Base-by-base conservation (phyloP, 1,284 basidiomycete genomes). In the Moesziomyces globuligerus region DNA sequence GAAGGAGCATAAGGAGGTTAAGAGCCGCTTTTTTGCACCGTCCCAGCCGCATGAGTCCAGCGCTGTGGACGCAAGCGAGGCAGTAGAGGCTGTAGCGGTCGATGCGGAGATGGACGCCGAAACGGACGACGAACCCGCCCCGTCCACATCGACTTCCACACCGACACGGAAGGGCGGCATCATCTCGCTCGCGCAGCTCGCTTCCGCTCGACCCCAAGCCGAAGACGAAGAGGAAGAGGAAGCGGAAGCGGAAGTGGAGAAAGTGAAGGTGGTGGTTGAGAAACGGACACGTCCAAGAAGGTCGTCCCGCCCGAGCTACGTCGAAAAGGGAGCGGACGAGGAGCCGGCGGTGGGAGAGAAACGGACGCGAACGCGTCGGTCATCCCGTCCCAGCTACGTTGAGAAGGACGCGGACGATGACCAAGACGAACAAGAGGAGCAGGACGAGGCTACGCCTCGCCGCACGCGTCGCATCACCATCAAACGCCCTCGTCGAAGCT, bases 141-240 rank as follows among this genome's bases (percentile, higher is more conserved):
- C 51, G 20, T 37, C 50, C 2, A 32, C 36, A 1, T 42, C 43
- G n/a, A 21, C 38, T 4, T 58, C 45, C 1, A 53, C 65, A 10
- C 58, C 58, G 21, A 34, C 21, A n/a, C 24, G 21, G 46, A 70
- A 71, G 34, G 41, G 67, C 20, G 62, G 57, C 39, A 67, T 74
- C 52, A 54, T 69, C 67, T 71, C 66, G 18, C 51, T 67, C 4
- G 66, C 66, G 25, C 66, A 70, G 17, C 60, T 70, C 7, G 60
- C 66, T 20, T 58, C 59, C 26, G 54, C 38, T 2, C 44, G 57
- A 7, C 53, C 20, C 4, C 40, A 45, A 6, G 46, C 34, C 1
- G 57, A 54, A 13, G 46, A 39, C 20, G 47, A 55, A 8, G 44
- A 28, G 4, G 49, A 51, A 11, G 34, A 34, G 2, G 52, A 11